Conservation (phyloP, 2,329 filamentous ascomycete genomes). For the Phialophora expanda region DNA sequence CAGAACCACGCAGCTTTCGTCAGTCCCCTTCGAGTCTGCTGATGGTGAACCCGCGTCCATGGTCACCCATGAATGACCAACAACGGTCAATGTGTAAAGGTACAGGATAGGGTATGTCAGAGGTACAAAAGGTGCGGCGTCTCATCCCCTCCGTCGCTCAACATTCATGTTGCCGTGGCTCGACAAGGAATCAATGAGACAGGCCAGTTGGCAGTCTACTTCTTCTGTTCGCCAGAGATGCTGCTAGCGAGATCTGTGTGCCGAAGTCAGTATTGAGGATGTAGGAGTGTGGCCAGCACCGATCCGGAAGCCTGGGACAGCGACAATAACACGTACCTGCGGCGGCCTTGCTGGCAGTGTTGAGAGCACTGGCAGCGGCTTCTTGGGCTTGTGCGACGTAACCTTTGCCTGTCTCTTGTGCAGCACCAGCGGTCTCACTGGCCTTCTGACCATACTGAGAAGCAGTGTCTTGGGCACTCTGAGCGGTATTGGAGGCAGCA, state of each 20-base stretch:
- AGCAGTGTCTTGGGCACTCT: constrained; percentile 26
- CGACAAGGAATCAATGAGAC: background rate
- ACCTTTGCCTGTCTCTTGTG: constrained; percentile 24
- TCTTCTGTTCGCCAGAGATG: constrained; percentile 38
- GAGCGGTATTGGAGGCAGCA: constrained; percentile 18
- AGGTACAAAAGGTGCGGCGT: background rate
- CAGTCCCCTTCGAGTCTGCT: background rate
- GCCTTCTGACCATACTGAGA: constrained; percentile 15
- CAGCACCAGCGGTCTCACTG: constrained; percentile 17
- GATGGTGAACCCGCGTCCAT: background rate
- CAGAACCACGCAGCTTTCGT: background rate
- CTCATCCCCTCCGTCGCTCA: background rate
- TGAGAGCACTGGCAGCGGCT: constrained; percentile 35
- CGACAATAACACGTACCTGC: constrained; percentile 20
- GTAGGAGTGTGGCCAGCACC: background rate
- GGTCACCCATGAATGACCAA: background rate
- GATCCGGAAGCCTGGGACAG: background rate
- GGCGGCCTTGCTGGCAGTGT: constrained; percentile 36
- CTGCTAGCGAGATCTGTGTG: constrained; percentile 34
- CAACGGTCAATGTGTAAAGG: background rate
- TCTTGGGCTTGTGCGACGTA: constrained; percentile 36
- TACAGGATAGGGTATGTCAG: constrained; percentile 3
- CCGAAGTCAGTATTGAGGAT: constrained; percentile 20
- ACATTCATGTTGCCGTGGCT: background rate
- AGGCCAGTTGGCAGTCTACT: background rate